A percentile compares a stretch with the other conserved stretches of the same genome.
phyloP scores from a whole-genome alignment of 1,284 basidiomycete species.

The Ganoderma sinense region DNA sequence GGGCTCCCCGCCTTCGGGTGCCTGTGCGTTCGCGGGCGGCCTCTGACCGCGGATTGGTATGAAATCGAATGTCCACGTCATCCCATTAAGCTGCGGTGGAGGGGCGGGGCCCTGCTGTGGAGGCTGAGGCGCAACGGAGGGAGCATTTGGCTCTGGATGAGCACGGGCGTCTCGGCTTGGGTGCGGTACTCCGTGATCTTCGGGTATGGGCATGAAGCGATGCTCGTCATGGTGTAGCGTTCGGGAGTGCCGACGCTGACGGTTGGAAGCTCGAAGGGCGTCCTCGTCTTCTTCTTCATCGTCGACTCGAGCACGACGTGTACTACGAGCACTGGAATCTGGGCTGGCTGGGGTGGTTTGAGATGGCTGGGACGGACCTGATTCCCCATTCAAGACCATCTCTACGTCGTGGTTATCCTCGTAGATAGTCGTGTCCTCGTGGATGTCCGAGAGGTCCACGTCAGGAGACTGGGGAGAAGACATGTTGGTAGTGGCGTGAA shows the following conservation, averaged over 20 bases:
- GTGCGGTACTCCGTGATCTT: slow-evolving; percentile 29
- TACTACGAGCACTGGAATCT: slow-evolving; percentile 11
- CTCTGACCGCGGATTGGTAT: slow-evolving; percentile 14
- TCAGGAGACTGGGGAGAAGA: neutral
- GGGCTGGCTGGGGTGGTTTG: slow-evolving; percentile 10
- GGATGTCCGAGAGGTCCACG: neutral
- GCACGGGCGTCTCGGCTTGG: slow-evolving; percentile 10
- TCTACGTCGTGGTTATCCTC: slow-evolving; percentile 25
- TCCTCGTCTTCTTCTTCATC: slow-evolving; percentile 39
- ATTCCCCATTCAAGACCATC: slow-evolving; percentile 5
- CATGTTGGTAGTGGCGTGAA: neutral
- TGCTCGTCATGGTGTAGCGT: slow-evolving; percentile 20
- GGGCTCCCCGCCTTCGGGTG: slow-evolving; percentile 3
- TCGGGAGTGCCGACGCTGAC: slow-evolving; percentile 38
- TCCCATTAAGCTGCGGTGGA: slow-evolving; percentile 19
- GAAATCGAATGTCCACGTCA: slow-evolving; percentile 36
- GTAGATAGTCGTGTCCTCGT: neutral
- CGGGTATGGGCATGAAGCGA: slow-evolving; percentile 29
- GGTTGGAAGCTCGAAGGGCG: slow-evolving; percentile 37
- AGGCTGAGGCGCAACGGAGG: slow-evolving; percentile 5
- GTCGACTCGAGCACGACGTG: slow-evolving; percentile 37
- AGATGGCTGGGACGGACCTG: slow-evolving; percentile 6
- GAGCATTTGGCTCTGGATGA: slow-evolving; percentile 9
- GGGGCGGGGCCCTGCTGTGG: slow-evolving; percentile 19
- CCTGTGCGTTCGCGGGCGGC: slow-evolving; percentile 1